phyloP scores from a whole-genome alignment of 2,329 filamentous ascomycete genomes.

The Coleophoma crateriformis region DNA sequence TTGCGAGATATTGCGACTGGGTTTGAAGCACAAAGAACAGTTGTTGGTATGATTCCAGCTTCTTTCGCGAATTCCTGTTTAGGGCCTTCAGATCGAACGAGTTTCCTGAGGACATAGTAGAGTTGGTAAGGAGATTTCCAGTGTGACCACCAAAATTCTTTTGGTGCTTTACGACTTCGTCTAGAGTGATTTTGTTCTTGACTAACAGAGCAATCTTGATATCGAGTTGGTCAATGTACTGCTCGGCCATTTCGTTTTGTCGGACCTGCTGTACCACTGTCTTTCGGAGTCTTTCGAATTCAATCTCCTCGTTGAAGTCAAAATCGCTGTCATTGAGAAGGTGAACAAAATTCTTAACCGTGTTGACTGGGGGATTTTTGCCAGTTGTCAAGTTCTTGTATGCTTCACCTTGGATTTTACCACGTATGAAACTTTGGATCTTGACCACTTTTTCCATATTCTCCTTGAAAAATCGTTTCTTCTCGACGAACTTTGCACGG shows the following conservation, averaged over 20 bases:
- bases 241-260: conserved; percentile 93
- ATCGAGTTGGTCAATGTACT: conserved; percentile 96
- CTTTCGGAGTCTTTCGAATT: conserved; percentile 91
- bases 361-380: conserved; percentile 93
- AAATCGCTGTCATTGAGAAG: conserved; percentile 97
- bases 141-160: conserved; percentile 91
- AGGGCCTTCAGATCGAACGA: conserved; percentile 95
- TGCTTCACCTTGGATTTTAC: conserved; percentile 91
- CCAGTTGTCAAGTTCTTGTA: conserved; percentile 96
- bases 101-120: conserved; percentile 81
- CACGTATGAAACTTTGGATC: conserved; percentile 93
- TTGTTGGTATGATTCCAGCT: conserved; percentile 94
- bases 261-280: conserved; percentile 95
- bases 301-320: conserved; percentile 97
- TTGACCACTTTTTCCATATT: conserved; percentile 99
- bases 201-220: conserved; percentile 98
- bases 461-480: conserved; percentile 82
- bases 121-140: conserved; percentile 78
- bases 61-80: conserved; percentile 93
- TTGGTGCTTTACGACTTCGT: conserved; percentile 95
- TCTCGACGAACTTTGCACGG: conserved; percentile 71
- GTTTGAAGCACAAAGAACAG: conserved; percentile 97
- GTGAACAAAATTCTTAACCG: conserved; percentile 97
- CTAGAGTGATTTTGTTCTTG: conserved; percentile 98
- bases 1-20: conserved; percentile 87